Base-by-base conservation (phyloP, 768 basidiomycete species). In the Gloeopeniophorella convolvens region DNA sequence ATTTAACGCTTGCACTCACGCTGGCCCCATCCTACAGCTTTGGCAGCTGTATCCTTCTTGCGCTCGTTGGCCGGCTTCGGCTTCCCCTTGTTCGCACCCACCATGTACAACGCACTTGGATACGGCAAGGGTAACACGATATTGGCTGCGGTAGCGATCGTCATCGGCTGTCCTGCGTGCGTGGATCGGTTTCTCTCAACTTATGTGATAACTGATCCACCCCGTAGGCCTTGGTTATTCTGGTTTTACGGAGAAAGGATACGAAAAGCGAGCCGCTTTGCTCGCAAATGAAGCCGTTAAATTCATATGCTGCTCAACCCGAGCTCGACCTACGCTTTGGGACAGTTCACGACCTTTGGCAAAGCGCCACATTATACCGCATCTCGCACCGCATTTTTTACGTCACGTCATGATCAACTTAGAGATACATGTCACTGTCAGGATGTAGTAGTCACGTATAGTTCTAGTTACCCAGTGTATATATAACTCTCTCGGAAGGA, bases 41-140 rank as follows among this genome's bases (percentile, higher is more conserved):
- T 89, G 9, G 84, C 84, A 0, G 83, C 84, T 0, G 77, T 78
- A 16, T 67, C 80, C 0, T 82, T 65, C 61, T 62, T 87, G 12
- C 78, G 87, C 21, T 79, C 82, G 0, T 47, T 86, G 0, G 77
- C 78, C 1, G 87, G 87, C 0, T 89, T 86, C 45, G 79, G 74
- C 1, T 88, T 90, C 61, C 88, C 87, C 2, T 66, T 89, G n/a
- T 89, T 89, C 57, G 83, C 80, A 3, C 79, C 82, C 16, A 68
- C 74, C 31, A 83, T 89, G 78, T 88, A 77, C 64, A 63, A 68
- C 1, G 67, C 69, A 12, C 68, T 89, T 0, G 87, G 85, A 3
- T 83, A 82, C 48, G 87, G 85, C 0, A 83, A 80, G 52, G 83
- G 82, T 7, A 66, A 80, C 54, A 83, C 85, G 0, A 70, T 89